These are phyloP conservation scores for Solanum sitiens DNA, from an alignment of 257 asterid species.

Conservation along the genomic window DNA sequence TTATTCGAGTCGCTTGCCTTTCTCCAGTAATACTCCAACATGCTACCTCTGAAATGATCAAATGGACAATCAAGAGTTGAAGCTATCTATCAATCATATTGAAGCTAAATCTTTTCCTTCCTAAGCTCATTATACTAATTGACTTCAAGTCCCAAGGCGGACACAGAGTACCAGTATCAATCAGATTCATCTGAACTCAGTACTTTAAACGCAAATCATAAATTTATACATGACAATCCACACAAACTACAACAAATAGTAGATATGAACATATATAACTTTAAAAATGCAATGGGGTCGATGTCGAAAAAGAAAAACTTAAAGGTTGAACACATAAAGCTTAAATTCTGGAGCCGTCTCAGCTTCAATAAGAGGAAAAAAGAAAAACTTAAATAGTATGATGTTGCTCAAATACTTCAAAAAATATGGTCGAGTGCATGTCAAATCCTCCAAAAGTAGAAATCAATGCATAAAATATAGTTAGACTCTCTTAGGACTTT, in stretches of 20 bases:
- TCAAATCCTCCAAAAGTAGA: background rate
- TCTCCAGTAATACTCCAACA: slow-evolving; percentile 60
- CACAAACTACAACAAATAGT: background rate
- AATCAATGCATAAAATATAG: background rate
- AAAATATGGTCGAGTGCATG: background rate
- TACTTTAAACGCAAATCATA: background rate
- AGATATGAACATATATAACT: background rate
- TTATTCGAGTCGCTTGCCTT: slow-evolving; percentile 42
- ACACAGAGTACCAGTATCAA: background rate
- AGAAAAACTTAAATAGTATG: background rate
- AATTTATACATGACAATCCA: background rate
- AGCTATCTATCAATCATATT: background rate
- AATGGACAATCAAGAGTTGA: background rate
- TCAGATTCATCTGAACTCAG: background rate
- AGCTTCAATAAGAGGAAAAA: background rate
- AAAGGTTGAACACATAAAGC: background rate
- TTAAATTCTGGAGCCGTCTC: background rate
- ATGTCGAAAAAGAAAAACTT: background rate
- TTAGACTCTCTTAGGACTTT: background rate
- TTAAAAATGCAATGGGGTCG: background rate
- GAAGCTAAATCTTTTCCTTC: background rate
- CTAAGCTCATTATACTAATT: background rate
- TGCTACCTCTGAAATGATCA: slow-evolving; percentile 25
- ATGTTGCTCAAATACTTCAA: background rate
- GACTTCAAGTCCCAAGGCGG: background rate